Evolutionary conservation across 2,329 filamentous ascomycete genomes (phyloP), one percentile per base, ranked within the genome.

Genomic region (Lecanicillium sp.): DNA sequence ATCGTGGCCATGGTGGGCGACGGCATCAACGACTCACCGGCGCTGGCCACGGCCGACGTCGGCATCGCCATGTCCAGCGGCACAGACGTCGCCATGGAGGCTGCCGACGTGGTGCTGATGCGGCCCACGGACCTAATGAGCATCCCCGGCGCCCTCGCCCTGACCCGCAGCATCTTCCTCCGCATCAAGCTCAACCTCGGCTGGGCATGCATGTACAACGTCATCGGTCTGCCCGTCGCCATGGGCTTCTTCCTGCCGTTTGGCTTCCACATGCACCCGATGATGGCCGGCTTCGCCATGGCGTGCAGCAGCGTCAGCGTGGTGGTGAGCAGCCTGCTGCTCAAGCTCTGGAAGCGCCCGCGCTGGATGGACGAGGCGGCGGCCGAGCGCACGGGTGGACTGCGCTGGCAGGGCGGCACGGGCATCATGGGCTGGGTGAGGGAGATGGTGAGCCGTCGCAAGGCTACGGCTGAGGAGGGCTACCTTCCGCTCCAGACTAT

Each of bases 11-110:
- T 98, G 92, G 89, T 97, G 12, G 89, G 92, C 37, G 92, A 98
- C 59, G 92, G 92, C 30, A 96, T 98, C 73, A 98, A 98, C 62
- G 92, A 98, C 66, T 95, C 88, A 0, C 92, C 92, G 0, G 92
- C 92, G 1, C 77, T 98, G 10, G 92, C 88, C 1, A 94, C 88
- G 1, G 89, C 92, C 10, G 81, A 94, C 50, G 80, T 97, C 19
- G 92, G 92, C 46, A 95, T 98, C 49, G 89, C 89, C 42, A 87
- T 98, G 61, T 77, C 87, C 5, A 88, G 82, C 7, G 92, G 92
- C 41, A 97, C 92, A 1, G 92, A 97, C 57, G 90, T 98, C 2
- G 92, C 92, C 36, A 94, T 98, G 79, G 92, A 97, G 65, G 92
- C 92, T 1, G 92, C 92, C 0, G 88, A 95, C 52, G 79, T 98